Percentiles rank a stretch among this genome's conserved stretches.
Conservation (phyloP, 441 rosid genomes). For the Mallotus repandus region DNA sequence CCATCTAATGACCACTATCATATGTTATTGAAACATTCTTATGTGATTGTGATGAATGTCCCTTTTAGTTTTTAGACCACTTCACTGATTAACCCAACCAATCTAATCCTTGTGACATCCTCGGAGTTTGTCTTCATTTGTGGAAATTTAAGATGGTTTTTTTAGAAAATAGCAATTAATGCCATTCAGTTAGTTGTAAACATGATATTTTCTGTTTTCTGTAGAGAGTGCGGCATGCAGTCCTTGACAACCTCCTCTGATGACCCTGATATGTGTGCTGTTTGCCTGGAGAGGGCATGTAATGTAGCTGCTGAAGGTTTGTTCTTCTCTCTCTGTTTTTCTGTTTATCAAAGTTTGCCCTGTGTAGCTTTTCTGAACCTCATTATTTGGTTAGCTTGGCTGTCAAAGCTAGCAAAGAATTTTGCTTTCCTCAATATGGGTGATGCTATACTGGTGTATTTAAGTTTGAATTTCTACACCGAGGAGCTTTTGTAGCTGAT, state of each 20-base stretch:
- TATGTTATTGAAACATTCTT: no score
- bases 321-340: conserved; percentile 21
- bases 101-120: no score
- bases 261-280: conserved; percentile 85
- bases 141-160: not conserved
- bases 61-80: no score
- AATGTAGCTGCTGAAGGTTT: conserved; percentile 95
- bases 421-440: not conserved
- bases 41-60: no score
- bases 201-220: conserved; percentile 23
- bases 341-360: conserved; percentile 8
- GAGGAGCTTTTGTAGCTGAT: not conserved
- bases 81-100: no score
- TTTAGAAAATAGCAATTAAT: not conserved
- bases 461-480: not conserved
- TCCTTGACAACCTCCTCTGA: conserved; percentile 52
- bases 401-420: conserved; percentile 3
- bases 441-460: not conserved
- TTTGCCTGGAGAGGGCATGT: conserved; percentile 87
- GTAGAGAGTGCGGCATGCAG: conserved; percentile 85
- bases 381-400: not conserved
- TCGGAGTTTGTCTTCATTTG: no score
- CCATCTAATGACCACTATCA: no score
- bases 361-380: not conserved
- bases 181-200: not conserved